Conservation (phyloP, 2,329 filamentous ascomycete species). For the Fusarium foetens region DNA sequence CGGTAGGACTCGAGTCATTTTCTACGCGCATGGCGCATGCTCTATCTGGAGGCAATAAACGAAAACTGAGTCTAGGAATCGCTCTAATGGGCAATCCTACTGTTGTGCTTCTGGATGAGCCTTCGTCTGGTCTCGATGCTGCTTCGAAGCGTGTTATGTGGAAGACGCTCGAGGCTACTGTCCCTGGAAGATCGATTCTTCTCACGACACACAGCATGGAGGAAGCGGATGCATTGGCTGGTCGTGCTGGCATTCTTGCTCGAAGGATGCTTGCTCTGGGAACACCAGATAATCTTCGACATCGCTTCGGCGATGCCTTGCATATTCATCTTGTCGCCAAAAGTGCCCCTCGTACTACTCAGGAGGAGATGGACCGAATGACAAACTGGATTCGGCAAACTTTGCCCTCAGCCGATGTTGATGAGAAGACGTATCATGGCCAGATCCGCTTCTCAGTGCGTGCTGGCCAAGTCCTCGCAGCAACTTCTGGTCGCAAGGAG, state of each 20-base stretch:
- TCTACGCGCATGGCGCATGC: constrained; percentile 78
- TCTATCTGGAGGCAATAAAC: constrained; percentile 89
- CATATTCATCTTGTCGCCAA: constrained; percentile 84
- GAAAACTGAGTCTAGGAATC: constrained; percentile 90
- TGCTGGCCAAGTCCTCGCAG: constrained; percentile 53
- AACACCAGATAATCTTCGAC: constrained; percentile 75
- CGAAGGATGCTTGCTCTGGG: constrained; percentile 87
- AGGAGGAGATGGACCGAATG: constrained; percentile 74
- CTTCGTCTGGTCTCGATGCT: constrained; percentile 87
- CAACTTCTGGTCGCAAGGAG: constrained; percentile 33
- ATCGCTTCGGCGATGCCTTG: constrained; percentile 79
- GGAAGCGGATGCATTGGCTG: constrained; percentile 89
- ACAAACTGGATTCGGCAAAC: constrained; percentile 70
- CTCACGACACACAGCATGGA: constrained; percentile 97
- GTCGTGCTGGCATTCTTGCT: constrained; percentile 86
- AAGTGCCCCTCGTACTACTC: constrained; percentile 76
- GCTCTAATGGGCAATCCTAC: constrained; percentile 92
- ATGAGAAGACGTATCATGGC: constrained; percentile 81
- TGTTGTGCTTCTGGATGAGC: constrained; percentile 89
- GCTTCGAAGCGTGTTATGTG: constrained; percentile 94
- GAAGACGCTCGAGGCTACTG: constrained; percentile 80
- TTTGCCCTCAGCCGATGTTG: constrained; percentile 74
- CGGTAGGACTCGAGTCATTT: constrained; percentile 80
- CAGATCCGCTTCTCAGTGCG: constrained; percentile 87
- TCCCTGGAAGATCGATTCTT: constrained; percentile 81